Evolutionary conservation across 192 early-diverging fungal genomes (phyloP), one percentile per base, ranked within the genome.

Genomic region (Coemansia sp.): DNA sequence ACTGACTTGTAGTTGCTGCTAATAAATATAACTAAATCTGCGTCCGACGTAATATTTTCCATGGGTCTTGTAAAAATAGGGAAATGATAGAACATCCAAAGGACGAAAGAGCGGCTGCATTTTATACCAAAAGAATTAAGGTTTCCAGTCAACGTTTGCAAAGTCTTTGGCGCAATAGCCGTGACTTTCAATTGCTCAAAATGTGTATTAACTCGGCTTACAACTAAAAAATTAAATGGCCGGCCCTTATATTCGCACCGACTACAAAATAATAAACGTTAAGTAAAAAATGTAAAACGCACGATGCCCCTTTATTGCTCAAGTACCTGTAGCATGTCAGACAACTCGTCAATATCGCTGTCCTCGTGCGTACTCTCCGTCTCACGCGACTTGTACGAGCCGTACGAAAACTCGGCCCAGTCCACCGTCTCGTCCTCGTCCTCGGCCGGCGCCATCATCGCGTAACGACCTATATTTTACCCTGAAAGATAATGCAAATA

Each of bases 391-490:
- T 27, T 5, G 27, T 27, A 65, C 41, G 72, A 68, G 45, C 64
- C 27, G 27, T 27, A 65, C 41, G 72, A 68, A 54, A 64, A 74
- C 15, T 65, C 72, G 0, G 62, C 65, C 72, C 72, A 74, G 41
- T 64, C 58, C 2, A 66, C 60, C 0, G 56, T 50, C 32, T 75
- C 72, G 63, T 75, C 72, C 23, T 73, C 72, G 35, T 75, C 73
- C 1, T 62, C 73, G 2, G 67, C 63, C 23, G 67, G 73, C 24
- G 67, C 67, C 73, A 75, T 75, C 73, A 69, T 74, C 51, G 63
- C 17, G 9, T 55, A 15, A 12, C 29, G 27, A 32, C 53, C 53
- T 55, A 55, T 32, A 54, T n/a, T 4, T n/a, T 4, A 51, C 14
- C 19, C 27, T 19, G 23, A 47, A 37, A 25, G 53, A 63, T 39